Percentiles rank a stretch among this genome's conserved stretches.
phyloP scores from a whole-genome alignment of 129 eudicot genomes.

The Glebionis coronaria region DNA sequence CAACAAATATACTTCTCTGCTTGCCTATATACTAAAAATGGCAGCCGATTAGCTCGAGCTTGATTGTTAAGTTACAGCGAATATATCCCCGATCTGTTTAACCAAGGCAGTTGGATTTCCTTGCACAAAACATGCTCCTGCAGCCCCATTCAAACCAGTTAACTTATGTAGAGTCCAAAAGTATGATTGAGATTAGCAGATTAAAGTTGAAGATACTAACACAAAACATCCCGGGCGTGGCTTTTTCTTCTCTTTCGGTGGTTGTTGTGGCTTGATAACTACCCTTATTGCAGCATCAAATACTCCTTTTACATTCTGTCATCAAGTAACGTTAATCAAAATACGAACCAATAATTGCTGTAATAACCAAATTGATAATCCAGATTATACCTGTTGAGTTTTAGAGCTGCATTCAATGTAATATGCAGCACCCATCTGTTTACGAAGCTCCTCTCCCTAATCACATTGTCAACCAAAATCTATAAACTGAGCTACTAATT shows the following conservation, averaged over 20 bases:
- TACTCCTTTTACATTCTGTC: constrained; percentile 89
- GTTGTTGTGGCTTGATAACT: constrained; percentile 92
- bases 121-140: constrained; percentile 50
- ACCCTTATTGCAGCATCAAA: constrained; percentile 94
- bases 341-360: neutral
- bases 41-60: constrained; percentile 19
- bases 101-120: constrained; percentile 41
- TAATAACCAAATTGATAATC: constrained; percentile 1
- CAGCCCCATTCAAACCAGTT: constrained; percentile 20
- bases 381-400: constrained; percentile 76
- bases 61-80: constrained; percentile 33
- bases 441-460: constrained; percentile 96
- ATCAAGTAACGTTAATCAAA: constrained; percentile 7
- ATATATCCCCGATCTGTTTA: constrained; percentile 15
- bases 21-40: constrained; percentile 35
- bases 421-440: constrained; percentile 84
- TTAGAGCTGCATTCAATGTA: constrained; percentile 97
- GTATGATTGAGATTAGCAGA: constrained; percentile 1
- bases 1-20: constrained; percentile 34
- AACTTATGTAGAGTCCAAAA: neutral
- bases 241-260: constrained; percentile 84
- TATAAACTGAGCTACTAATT: constrained; percentile 5
- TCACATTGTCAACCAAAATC: constrained; percentile 8
- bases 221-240: constrained; percentile 67
- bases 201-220: constrained; percentile 49